Base-by-base conservation (phyloP, 2,329 filamentous ascomycete species). In the Aspergillus persii region DNA sequence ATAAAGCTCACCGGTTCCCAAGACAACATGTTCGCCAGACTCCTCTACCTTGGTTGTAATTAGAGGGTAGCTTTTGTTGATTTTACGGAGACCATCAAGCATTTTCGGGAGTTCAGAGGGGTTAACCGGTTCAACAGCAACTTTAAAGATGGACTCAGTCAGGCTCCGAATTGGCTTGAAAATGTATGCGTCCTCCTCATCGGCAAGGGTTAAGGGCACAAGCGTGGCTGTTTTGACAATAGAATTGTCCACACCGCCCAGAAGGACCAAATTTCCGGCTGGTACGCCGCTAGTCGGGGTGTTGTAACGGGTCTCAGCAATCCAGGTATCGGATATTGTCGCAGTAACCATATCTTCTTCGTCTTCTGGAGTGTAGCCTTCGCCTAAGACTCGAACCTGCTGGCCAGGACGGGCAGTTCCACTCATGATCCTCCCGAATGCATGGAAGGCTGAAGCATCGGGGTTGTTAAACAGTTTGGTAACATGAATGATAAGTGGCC, bases 41-140 rank as follows among this genome's bases (percentile, higher is more conserved):
- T 99, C 95, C 74, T 99, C 95, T 3, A 99, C 95, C 75, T 98
- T 98, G 4, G 95, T 99, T 11, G 90, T 91, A 68, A 98, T 91
- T 29, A 99, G 84, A 31, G 95, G 95, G 69, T 98, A 99, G 69
- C 91, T 96, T 77, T 99, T 99, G 82, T 97, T 96, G 77, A 99
- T 90, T 73, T 96, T 97, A 53, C 95, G 88, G 52, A 99, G 83
- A 58, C 95, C 95, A 73, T 99, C 95, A 65, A 99, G 83, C 95
- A 99, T 99, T 80, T 99, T 99, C 9, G 95, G 95, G 33, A 99
- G 82, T 76, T 99, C 95, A 0, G 94, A 98, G 2, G 95, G 95
- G 74, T 98, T 99, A 75, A 99, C 95, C 1, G 95, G 95, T 78
- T 99, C 95, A 8, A 99, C 94, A 0, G 95, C 95, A 36, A 99